A percentile compares a stretch with the other conserved stretches of the same genome.
phyloP scores from a whole-genome alignment of 2,329 filamentous ascomycete genomes.

The Xylariaceae sp. region DNA sequence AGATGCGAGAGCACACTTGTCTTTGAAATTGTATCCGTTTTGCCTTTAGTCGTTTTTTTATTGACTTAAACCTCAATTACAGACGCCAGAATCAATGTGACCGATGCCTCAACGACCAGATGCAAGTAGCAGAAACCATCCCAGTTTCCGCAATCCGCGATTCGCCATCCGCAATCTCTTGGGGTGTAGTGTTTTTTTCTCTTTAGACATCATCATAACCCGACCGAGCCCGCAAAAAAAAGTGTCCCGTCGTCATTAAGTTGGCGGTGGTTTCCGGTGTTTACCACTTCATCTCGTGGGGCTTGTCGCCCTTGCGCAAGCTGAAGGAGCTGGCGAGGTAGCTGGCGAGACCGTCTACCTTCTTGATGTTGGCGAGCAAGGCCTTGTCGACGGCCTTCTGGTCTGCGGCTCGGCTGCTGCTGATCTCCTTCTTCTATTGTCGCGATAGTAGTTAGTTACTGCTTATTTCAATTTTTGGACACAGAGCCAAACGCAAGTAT shows the following conservation, averaged over 20 bases:
- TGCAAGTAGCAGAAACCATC: slow-evolving; percentile 59
- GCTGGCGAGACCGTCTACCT: slow-evolving; percentile 87
- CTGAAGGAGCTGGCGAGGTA: slow-evolving; percentile 97
- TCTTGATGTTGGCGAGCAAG: slow-evolving; percentile 93
- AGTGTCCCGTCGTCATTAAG: slow-evolving; percentile 15
- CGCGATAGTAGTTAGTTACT: slow-evolving; percentile 33
- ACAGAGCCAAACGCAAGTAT: neutral
- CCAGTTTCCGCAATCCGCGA: slow-evolving; percentile 43
- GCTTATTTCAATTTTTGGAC: neutral
- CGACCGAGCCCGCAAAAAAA: slow-evolving; percentile 11
- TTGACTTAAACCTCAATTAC: slow-evolving; percentile 61
- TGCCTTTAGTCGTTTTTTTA: slow-evolving; percentile 43
- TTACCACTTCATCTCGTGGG: slow-evolving; percentile 99
- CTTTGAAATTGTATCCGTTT: slow-evolving; percentile 9
- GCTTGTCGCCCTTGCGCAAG: slow-evolving; percentile 98
- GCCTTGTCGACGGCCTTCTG: slow-evolving; percentile 99
- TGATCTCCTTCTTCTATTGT: slow-evolving; percentile 90
- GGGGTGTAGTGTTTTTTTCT: slow-evolving; percentile 20
- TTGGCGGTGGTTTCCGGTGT: neutral
- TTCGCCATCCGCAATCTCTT: slow-evolving; percentile 44
- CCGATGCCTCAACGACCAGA: slow-evolving; percentile 63
- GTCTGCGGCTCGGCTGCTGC: slow-evolving; percentile 87
- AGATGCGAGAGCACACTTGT: neutral
- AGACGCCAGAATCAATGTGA: slow-evolving; percentile 61
- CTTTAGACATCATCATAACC: slow-evolving; percentile 26